phyloP scores from a whole-genome alignment of 352 stramenopile genomes.

The Phytophthora pluvialis region DNA sequence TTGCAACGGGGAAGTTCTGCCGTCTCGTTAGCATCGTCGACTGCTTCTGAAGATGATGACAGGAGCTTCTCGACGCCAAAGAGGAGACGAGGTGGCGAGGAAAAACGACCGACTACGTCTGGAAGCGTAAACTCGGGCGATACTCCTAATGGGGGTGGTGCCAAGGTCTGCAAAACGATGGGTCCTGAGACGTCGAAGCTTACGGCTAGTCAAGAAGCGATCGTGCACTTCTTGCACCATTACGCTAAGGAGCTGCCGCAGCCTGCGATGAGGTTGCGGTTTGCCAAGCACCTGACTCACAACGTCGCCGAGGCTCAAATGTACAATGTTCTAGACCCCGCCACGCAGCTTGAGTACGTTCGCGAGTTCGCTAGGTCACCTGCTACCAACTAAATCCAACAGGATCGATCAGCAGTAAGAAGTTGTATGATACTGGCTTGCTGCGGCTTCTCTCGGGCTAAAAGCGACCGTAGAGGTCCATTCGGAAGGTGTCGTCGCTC shows the following conservation, averaged over 20 bases:
- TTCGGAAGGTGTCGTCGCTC: conserved; percentile 33
- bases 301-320: conserved; percentile 60
- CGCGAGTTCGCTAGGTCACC: conserved; percentile 37
- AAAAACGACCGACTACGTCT: background rate
- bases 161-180: background rate
- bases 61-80: conserved; percentile 13
- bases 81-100: conserved; percentile 25
- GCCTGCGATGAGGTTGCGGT: conserved; percentile 35
- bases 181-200: conserved; percentile 3
- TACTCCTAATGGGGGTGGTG: background rate
- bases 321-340: conserved; percentile 67
- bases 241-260: conserved; percentile 40
- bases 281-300: conserved; percentile 55
- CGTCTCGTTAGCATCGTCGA: conserved; percentile 4
- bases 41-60: conserved; percentile 9
- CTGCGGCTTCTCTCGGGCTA: conserved; percentile 3
- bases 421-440: conserved; percentile 4
- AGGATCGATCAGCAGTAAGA: background rate
- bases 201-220: conserved; percentile 48
- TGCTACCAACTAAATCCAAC: conserved; percentile 3
- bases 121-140: conserved; percentile 1
- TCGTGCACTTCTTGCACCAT: conserved; percentile 50
- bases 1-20: conserved; percentile 2
- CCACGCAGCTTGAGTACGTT: conserved; percentile 49
- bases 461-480: conserved; percentile 42